phyloP scores from a whole-genome alignment of 2,329 filamentous ascomycete species.

The Whalleya microplaca region DNA sequence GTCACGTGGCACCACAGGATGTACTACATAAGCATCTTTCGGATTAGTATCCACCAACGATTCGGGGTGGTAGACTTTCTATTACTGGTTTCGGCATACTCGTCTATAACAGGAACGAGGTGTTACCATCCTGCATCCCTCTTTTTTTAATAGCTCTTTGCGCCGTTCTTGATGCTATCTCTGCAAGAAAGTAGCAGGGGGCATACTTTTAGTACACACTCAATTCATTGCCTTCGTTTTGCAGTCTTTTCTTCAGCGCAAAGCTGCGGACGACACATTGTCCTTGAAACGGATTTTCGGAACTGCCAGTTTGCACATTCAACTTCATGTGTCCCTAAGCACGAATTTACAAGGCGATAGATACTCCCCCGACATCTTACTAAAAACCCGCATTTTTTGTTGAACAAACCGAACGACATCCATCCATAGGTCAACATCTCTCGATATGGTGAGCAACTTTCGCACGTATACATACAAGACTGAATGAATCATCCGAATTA shows the following conservation, averaged over 20 bases:
- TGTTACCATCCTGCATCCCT: background rate
- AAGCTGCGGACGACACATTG: background rate
- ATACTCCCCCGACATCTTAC: too few relatives aligned
- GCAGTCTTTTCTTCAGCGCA: slow-evolving; percentile 1
- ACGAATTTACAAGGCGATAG: too few relatives aligned
- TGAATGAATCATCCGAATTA: background rate
- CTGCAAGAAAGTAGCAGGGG: slow-evolving; percentile 12
- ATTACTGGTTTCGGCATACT: slow-evolving; percentile 4
- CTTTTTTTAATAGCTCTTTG: slow-evolving; percentile 1
- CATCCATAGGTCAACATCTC: background rate
- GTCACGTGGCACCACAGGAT: slow-evolving; percentile 9
- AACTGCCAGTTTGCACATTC: background rate
- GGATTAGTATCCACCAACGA: slow-evolving; percentile 20
- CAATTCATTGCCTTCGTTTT: slow-evolving; percentile 5
- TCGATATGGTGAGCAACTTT: slow-evolving; percentile 2
- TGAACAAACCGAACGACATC: too few relatives aligned
- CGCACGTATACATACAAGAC: background rate
- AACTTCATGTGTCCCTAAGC: too few relatives aligned
- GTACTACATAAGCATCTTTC: slow-evolving; percentile 2
- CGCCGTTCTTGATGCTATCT: background rate
- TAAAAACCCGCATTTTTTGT: too few relatives aligned
- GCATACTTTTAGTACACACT: background rate
- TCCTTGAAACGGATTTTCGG: background rate
- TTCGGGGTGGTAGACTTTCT: slow-evolving; percentile 5
- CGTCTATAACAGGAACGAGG: background rate